Evolutionary conservation across 305 asterid species (phyloP).

Genomic region (Fraxinus velutina): DNA sequence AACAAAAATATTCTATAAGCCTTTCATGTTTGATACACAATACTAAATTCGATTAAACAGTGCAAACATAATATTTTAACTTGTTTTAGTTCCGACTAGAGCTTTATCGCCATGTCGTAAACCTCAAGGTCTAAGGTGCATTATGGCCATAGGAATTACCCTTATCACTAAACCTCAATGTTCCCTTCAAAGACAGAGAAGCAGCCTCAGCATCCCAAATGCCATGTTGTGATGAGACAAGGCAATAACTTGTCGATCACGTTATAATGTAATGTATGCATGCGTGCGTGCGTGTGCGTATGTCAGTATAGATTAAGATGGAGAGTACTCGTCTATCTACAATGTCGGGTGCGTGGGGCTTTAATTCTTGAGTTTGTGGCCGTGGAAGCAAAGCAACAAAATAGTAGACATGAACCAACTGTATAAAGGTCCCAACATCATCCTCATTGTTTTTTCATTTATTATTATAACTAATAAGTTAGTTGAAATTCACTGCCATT

Average conservation of each 20-base stretch:
- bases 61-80: not conserved
- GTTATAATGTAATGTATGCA: not conserved
- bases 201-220: not conserved
- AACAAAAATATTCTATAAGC: not conserved
- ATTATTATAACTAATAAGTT: not conserved
- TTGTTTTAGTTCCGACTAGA: not conserved
- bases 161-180: not conserved
- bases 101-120: not conserved
- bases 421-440: not conserved
- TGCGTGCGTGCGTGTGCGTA: not conserved
- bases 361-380: not conserved
- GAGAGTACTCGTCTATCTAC: not conserved
- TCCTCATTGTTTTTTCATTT: not conserved
- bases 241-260: not conserved
- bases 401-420: not conserved
- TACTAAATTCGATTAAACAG: not conserved
- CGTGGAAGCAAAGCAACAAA: not conserved
- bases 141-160: not conserved
- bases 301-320: not conserved
- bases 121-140: not conserved
- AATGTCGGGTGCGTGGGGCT: not conserved
- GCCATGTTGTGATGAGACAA: slow-evolving; percentile 2
- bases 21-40: not conserved
- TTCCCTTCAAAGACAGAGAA: not conserved
- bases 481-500: not conserved